Conservation (phyloP, 176 grass and related monocot species). For the Juncus inflexus region DNA sequence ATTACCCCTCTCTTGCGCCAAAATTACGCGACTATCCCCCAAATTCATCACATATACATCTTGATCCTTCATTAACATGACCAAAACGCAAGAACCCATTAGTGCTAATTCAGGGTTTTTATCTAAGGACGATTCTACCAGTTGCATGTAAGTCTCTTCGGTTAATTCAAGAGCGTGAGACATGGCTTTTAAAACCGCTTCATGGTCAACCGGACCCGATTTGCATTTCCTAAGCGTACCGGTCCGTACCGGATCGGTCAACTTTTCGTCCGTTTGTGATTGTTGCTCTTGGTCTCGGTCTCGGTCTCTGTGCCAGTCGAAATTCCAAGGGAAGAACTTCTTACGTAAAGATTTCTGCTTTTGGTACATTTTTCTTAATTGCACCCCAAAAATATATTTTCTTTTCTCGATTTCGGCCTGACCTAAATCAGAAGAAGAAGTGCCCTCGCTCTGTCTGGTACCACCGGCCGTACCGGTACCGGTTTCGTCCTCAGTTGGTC, state of each 20-base stretch:
- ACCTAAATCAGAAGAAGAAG: conserved; percentile 29
- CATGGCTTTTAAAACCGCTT: conserved; percentile 79
- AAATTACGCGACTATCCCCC: conserved; percentile 78
- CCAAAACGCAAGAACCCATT: conserved; percentile 87
- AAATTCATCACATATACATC: conserved; percentile 97
- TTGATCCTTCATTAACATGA: conserved; percentile 97
- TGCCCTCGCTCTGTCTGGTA: conserved; percentile 38
- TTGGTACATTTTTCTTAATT: conserved; percentile 83
- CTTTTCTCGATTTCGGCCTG: conserved; percentile 17
- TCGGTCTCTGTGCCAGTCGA: conserved; percentile 74
- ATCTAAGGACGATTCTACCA: conserved; percentile 77
- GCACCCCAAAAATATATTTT: conserved; percentile 31
- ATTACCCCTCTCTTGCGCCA: conserved; percentile 65
- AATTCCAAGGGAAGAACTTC: conserved; percentile 86
- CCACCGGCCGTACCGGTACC: conserved; percentile 29
- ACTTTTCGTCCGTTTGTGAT: conserved; percentile 48
- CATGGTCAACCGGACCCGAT: conserved; percentile 77
- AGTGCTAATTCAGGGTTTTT: conserved; percentile 72
- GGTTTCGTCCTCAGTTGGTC: conserved; percentile 5
- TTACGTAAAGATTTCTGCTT: conserved; percentile 70
- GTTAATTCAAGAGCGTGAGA: conserved; percentile 67
- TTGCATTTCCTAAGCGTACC: conserved; percentile 67
- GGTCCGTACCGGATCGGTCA: conserved; percentile 28
- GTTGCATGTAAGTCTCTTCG: conserved; percentile 78
- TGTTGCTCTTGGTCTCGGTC: conserved; percentile 22